A percentile compares a stretch with the other conserved stretches of the same genome.
These are phyloP conservation scores for Dothideomycetes sp. DNA, from an alignment of 2,329 filamentous ascomycete species.

Conservation along the genomic window DNA sequence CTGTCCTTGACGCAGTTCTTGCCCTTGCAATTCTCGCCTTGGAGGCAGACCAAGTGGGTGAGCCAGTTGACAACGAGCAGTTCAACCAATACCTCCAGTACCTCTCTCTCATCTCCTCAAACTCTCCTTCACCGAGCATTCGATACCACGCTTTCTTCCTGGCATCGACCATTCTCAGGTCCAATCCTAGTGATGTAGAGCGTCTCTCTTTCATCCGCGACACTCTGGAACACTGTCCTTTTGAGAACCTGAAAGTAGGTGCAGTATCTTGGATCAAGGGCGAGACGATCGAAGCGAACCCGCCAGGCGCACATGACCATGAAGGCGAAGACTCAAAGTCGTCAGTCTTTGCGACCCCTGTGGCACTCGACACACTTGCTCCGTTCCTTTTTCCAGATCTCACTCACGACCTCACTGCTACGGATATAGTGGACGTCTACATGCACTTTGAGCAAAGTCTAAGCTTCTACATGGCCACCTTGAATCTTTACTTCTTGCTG, in stretches of 20 bases:
- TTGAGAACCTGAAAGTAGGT: constrained; percentile 44
- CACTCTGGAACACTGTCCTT: constrained; percentile 42
- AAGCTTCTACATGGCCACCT: constrained; percentile 41
- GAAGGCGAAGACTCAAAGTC: neutral
- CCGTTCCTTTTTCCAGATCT: constrained; percentile 42
- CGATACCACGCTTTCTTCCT: constrained; percentile 39
- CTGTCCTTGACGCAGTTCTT: constrained; percentile 43
- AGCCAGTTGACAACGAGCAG: constrained; percentile 37
- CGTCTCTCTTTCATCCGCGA: constrained; percentile 44
- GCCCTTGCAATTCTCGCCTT: constrained; percentile 40
- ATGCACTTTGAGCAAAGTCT: constrained; percentile 40
- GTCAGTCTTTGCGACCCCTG: constrained; percentile 37
- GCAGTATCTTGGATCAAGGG: constrained; percentile 51
- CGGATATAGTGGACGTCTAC: constrained; percentile 27
- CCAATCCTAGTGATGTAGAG: constrained; percentile 39
- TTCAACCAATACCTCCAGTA: constrained; percentile 43
- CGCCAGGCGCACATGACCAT: constrained; percentile 12
- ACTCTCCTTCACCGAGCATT: constrained; percentile 35
- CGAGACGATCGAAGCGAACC: constrained; percentile 41
- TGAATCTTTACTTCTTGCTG: constrained; percentile 50
- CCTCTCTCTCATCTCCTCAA: constrained; percentile 36
- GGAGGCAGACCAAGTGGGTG: constrained; percentile 32
- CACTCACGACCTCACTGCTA: constrained; percentile 27
- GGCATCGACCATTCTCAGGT: constrained; percentile 38
- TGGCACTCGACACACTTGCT: constrained; percentile 36